Evolutionary conservation across 805 yeast species (phyloP).

Genomic region (Peterozyma toletana): DNA sequence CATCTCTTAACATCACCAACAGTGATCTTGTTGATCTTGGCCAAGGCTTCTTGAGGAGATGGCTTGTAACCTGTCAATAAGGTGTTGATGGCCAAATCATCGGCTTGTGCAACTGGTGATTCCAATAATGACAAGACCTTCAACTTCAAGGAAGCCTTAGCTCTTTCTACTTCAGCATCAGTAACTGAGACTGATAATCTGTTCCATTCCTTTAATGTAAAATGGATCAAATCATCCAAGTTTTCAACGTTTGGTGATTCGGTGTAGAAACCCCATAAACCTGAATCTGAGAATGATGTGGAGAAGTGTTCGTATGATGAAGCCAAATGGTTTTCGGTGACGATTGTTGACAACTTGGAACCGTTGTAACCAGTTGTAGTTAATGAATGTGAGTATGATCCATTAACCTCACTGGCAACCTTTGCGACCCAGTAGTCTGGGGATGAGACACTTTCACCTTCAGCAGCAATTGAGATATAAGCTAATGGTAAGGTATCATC

Average conservation of each 20-base stretch:
- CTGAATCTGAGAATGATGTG: conserved; percentile 65
- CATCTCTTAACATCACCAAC: conserved; percentile 56
- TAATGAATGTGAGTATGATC: conserved; percentile 47
- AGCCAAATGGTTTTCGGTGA: conserved; percentile 66
- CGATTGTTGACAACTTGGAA: conserved; percentile 62
- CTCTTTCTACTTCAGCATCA: conserved; percentile 73
- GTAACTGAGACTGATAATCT: conserved; percentile 70
- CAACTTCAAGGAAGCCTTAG: conserved; percentile 64
- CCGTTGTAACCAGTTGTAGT: conserved; percentile 54
- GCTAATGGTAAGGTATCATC: conserved; percentile 83
- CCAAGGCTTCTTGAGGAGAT: conserved; percentile 51
- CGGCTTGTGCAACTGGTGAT: conserved; percentile 43
- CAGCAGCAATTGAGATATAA: conserved; percentile 67
- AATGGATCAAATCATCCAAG: conserved; percentile 75
- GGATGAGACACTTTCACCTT: conserved; percentile 60
- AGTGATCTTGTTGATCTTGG: conserved; percentile 56
- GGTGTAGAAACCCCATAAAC: conserved; percentile 78
- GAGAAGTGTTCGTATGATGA: conserved; percentile 70
- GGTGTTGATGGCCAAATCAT: conserved; percentile 51
- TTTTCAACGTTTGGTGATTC: conserved; percentile 50
- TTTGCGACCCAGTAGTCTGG: conserved; percentile 63
- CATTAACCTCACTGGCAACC: conserved; percentile 63
- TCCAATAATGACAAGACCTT: conserved; percentile 44
- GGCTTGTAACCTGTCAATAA: conserved; percentile 57
- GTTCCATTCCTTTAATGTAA: conserved; percentile 82